Conservation (phyloP, 1,284 basidiomycete species). For the Microbotryum intermedium region DNA sequence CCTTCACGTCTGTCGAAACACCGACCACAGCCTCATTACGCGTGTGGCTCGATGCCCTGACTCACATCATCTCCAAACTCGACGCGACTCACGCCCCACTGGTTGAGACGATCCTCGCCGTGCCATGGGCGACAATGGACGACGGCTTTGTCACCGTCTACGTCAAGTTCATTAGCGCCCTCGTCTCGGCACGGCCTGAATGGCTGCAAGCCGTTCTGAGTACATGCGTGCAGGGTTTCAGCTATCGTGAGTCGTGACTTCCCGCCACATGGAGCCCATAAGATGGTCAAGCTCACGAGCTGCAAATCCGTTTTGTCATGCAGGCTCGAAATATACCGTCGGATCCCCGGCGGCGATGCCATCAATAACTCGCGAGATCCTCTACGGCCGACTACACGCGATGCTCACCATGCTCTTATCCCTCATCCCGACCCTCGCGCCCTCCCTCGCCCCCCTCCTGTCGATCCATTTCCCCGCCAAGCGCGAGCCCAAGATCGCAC, state of each 20-base stretch:
- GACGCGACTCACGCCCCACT: constrained; percentile 71
- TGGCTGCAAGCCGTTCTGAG: constrained; percentile 77
- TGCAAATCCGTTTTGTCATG: too few relatives aligned
- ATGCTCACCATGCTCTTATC: constrained; percentile 75
- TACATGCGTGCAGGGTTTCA: constrained; percentile 74
- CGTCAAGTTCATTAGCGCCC: constrained; percentile 77
- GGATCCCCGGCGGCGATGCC: constrained; percentile 24
- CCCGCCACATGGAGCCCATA: neutral
- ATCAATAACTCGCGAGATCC: constrained; percentile 66
- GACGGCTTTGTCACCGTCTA: constrained; percentile 73
- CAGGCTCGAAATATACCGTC: constrained; percentile 27
- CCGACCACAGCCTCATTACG: constrained; percentile 11
- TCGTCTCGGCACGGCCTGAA: constrained; percentile 86
- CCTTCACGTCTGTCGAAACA: constrained; percentile 6
- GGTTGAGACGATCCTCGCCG: constrained; percentile 73
- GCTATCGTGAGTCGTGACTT: constrained; percentile 61
- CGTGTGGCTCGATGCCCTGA: constrained; percentile 44
- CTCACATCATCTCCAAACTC: constrained; percentile 55
- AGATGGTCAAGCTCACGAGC: neutral
- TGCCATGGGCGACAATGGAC: constrained; percentile 88
- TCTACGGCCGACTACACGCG: constrained; percentile 80
- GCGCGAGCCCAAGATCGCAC: constrained; percentile 67
- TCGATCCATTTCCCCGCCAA: constrained; percentile 85
- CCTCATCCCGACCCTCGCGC: constrained; percentile 80
- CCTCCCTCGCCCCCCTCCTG: constrained; percentile 75